Conservation (phyloP, 441 rosid species). For the Gossypium laxum region DNA sequence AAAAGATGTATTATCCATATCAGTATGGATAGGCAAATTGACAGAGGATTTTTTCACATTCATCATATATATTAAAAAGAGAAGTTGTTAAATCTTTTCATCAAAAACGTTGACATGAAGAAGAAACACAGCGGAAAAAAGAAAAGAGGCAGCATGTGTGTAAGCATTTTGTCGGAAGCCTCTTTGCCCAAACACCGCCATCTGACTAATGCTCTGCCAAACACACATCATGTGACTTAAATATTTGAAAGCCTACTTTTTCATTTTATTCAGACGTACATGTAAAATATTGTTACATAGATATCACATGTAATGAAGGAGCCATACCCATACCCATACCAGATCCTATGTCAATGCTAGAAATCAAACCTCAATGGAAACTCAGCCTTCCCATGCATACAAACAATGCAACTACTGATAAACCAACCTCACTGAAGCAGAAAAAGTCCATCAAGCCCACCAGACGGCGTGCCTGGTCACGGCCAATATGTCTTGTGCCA, state of each 20-base stretch:
- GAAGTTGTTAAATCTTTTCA: background rate
- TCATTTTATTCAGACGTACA: background rate
- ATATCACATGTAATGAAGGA: background rate
- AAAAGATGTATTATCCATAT: background rate
- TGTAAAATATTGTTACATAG: background rate
- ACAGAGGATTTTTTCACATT: background rate
- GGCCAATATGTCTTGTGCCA: constrained; percentile 87
- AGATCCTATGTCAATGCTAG: background rate
- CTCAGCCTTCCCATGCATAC: background rate
- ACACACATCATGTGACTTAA: background rate
- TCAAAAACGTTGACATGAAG: background rate
- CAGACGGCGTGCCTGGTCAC: constrained; percentile 72
- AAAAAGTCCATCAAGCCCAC: constrained; percentile 97
- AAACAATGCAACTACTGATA: constrained; percentile 2
- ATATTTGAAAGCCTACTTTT: background rate
- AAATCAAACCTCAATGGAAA: background rate
- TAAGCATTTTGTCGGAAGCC: background rate
- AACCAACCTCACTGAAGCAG: constrained; percentile 88
- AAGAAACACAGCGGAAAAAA: background rate
- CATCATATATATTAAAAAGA: background rate
- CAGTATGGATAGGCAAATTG: background rate
- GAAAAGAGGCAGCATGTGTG: background rate
- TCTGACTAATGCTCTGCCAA: background rate
- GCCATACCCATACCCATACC: background rate
- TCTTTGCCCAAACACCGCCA: background rate